A percentile compares a stretch with the other conserved stretches of the same genome.
These are phyloP conservation scores for Alternaria panax DNA, from an alignment of 2,329 filamentous ascomycete genomes.

Conservation along the genomic window DNA sequence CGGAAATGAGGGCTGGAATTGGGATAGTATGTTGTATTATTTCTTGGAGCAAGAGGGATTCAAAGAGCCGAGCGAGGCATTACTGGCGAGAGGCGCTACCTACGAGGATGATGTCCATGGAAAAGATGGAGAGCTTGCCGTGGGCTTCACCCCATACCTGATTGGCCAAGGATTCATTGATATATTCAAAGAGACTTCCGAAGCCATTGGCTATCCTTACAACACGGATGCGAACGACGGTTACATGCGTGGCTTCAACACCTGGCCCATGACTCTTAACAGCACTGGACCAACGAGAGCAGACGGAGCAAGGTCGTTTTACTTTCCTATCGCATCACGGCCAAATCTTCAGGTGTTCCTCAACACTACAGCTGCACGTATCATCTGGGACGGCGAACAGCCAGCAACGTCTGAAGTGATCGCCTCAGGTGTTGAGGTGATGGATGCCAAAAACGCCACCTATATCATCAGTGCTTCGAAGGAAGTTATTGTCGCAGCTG, in stretches of 20 bases:
- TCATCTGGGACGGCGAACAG: conserved; percentile 46
- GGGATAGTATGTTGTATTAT: conserved; percentile 39
- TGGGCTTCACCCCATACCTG: conserved; percentile 40
- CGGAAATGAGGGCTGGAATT: conserved; percentile 46
- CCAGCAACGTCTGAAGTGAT: conserved; percentile 6
- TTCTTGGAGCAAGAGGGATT: conserved; percentile 41
- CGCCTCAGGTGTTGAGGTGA: conserved; percentile 37
- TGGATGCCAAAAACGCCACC: conserved; percentile 26
- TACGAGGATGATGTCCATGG: conserved; percentile 35
- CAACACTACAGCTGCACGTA: conserved; percentile 52
- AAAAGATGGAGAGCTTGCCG: conserved; percentile 31
- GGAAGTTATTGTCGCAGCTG: conserved; percentile 49
- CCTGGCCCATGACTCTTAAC: conserved; percentile 55
- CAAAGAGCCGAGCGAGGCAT: conserved; percentile 23
- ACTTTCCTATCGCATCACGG: conserved; percentile 52
- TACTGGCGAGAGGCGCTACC: conserved; percentile 31
- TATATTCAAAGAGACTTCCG: conserved; percentile 49
- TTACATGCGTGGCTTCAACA: conserved; percentile 53
- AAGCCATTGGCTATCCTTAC: conserved; percentile 45
- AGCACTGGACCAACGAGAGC: conserved; percentile 49
- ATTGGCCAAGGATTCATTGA: conserved; percentile 32
- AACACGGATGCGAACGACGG: conserved; percentile 56
- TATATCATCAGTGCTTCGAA: conserved; percentile 25
- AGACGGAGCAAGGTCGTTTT: conserved; percentile 59
- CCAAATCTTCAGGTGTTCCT: conserved; percentile 55